phyloP scores from a whole-genome alignment of 2,329 filamentous ascomycete species.

The Metarhizium rileyi region DNA sequence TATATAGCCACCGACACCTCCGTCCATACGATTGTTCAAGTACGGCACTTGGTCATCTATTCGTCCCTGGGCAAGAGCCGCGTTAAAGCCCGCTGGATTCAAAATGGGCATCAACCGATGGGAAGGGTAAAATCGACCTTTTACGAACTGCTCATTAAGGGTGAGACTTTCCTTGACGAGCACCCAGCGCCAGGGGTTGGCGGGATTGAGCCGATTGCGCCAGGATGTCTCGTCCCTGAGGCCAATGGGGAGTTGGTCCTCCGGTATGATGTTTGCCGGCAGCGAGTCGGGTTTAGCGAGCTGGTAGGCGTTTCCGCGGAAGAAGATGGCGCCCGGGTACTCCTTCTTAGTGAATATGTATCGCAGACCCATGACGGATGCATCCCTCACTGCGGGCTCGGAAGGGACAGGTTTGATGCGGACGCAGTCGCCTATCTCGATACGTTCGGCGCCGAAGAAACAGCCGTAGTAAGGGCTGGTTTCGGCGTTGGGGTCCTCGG shows the following conservation, averaged over 20 bases:
- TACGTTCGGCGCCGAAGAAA: constrained; percentile 41
- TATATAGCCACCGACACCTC: constrained; percentile 27
- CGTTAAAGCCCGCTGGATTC: constrained; percentile 28
- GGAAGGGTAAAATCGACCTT: constrained; percentile 51
- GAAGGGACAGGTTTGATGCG: constrained; percentile 32
- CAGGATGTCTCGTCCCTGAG: constrained; percentile 30
- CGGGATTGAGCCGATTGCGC: constrained; percentile 25
- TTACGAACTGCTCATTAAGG: constrained; percentile 37
- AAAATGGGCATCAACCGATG: constrained; percentile 41
- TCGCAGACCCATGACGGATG: constrained; percentile 27
- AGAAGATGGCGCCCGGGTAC: constrained; percentile 26
- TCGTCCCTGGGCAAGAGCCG: constrained; percentile 25
- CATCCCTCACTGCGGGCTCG: constrained; percentile 25
- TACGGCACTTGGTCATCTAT: constrained; percentile 36
- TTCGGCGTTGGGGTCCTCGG: constrained; percentile 21
- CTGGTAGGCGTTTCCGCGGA: constrained; percentile 31
- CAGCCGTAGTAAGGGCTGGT: constrained; percentile 33
- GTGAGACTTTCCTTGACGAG: constrained; percentile 36
- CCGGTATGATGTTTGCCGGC: constrained; percentile 19
- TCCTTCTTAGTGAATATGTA: constrained; percentile 29
- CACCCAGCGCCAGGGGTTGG: constrained; percentile 26
- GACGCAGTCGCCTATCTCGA: constrained; percentile 38
- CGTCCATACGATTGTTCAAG: constrained; percentile 44
- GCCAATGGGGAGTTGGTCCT: constrained; percentile 31
- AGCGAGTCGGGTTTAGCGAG: constrained; percentile 19